Conservation (phyloP, 371 early-diverging fungal species). For the Circinella umbellata region DNA sequence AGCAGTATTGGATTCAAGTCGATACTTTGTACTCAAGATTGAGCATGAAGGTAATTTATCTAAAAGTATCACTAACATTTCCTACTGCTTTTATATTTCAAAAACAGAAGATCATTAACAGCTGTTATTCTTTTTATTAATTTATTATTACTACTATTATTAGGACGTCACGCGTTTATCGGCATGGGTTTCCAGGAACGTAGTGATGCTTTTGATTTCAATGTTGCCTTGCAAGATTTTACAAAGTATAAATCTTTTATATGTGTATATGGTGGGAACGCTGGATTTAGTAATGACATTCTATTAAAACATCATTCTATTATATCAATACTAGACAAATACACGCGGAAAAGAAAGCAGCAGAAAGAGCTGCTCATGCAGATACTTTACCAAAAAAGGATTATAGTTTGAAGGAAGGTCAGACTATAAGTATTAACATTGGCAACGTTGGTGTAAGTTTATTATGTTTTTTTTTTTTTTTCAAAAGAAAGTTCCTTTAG, state of each 20-base stretch:
- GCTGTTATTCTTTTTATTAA: not conserved
- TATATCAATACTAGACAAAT: slow-evolving; percentile 51
- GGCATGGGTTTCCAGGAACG: slow-evolving; percentile 92
- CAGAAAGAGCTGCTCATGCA: slow-evolving; percentile 49
- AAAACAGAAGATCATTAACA: not conserved
- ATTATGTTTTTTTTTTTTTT: not conserved
- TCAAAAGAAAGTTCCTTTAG: too few species aligned
- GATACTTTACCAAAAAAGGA: slow-evolving; percentile 69
- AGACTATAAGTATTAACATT: slow-evolving; percentile 82
- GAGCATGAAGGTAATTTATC: slow-evolving; percentile 69
- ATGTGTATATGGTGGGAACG: too few species aligned
- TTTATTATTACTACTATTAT: not conserved
- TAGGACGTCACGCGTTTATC: slow-evolving; percentile 84
- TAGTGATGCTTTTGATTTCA: slow-evolving; percentile 90
- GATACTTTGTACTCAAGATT: slow-evolving; percentile 92
- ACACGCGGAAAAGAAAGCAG: slow-evolving; percentile 59
- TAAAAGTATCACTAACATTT: not conserved
- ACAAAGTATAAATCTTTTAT: slow-evolving; percentile 51
- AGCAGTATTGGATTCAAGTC: slow-evolving; percentile 86
- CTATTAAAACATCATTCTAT: too few species aligned
- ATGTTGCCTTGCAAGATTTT: slow-evolving; percentile 90
- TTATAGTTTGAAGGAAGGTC: slow-evolving; percentile 86
- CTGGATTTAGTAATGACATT: too few species aligned
- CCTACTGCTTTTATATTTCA: not conserved
- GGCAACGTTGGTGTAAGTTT: slow-evolving; percentile 60